Percentiles rank a stretch among this genome's conserved stretches.
These are phyloP conservation scores for Brassica rapa DNA, from an alignment of 345 rosid genomes.

Conservation along the genomic window DNA sequence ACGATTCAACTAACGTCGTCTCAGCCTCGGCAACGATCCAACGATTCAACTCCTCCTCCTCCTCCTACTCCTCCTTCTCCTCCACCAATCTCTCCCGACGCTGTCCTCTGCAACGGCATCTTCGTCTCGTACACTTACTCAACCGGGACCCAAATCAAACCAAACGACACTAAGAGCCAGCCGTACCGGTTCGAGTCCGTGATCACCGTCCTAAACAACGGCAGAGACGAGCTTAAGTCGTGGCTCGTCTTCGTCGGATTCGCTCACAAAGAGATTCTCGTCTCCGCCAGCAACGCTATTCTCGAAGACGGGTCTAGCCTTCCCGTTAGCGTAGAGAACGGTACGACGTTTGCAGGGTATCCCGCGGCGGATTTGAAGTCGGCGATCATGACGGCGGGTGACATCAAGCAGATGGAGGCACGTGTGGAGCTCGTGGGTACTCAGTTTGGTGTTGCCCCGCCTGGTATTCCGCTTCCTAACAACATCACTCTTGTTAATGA, in stretches of 20 bases:
- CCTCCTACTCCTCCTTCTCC: not conserved
- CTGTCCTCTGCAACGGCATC: constrained; percentile 67
- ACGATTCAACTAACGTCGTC: constrained; percentile 43
- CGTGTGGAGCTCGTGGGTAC: constrained; percentile 80
- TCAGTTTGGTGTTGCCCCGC: constrained; percentile 79
- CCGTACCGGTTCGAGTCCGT: constrained; percentile 85
- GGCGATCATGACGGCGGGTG: constrained; percentile 94
- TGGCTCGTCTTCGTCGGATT: constrained; percentile 83
- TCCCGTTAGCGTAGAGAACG: constrained; percentile 78
- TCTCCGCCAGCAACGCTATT: constrained; percentile 72
- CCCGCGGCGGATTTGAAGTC: constrained; percentile 80
- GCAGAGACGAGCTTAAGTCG: constrained; percentile 62
- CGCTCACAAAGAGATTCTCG: constrained; percentile 67
- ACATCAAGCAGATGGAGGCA: constrained; percentile 70
- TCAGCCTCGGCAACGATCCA: constrained; percentile 36
- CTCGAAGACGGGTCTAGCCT: constrained; percentile 68
- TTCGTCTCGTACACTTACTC: constrained; percentile 62
- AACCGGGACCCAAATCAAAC: constrained; percentile 58
- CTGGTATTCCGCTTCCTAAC: constrained; percentile 65
- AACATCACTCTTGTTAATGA: constrained; percentile 72
- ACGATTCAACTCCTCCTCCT: not conserved
- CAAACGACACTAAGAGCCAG: constrained; percentile 61
- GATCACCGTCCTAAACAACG: constrained; percentile 72
- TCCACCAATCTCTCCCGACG: constrained; percentile 50
- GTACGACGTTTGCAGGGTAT: constrained; percentile 73